Evolutionary conservation across 352 stramenopile genomes (phyloP), one percentile per base, ranked within the genome.

Genomic region (Phytophthora foliorum): DNA sequence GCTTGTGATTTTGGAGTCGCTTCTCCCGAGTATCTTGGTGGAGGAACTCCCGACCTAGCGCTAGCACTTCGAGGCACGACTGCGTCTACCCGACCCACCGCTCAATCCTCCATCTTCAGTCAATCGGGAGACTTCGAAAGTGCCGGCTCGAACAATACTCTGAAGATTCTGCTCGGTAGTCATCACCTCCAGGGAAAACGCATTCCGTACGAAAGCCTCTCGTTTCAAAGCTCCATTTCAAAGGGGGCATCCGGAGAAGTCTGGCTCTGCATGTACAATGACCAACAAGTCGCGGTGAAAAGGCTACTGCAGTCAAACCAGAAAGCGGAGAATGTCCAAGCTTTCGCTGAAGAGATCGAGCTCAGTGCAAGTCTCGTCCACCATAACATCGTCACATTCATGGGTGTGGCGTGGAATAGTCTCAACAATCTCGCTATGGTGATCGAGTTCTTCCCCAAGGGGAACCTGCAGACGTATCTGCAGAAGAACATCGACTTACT

Each of bases 291-390:
- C 0, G 81, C 78, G 0, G 68, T 77, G 21, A 88, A 90, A 69
- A 69, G 75, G 7, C 42, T 87, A 17, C 27, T 73, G 10, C 67
- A 77, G 32, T 55, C 51, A n/a, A 77, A 75, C 10, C 57, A 64
- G 8, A 80, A 74, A n/a, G 65, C 69, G 3, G 67, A 72, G 13
- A 67, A 71, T n/a, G 59, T 82, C 3, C 38, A 75, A 29, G 58
- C 63, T 1, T 87, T 91, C 29, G 51, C 82, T 13, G 72, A 74
- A 17, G 83, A 91, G 63, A 89, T 91, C 56, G 72, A 86, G 36
- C 69, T 91, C 11, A 84, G 67, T 4, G 77, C 83, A 13, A 75
- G 65, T 29, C 53, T 91, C 29, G 57, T 74, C 8, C 83, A 91
- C 56, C 72, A 72, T 0, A 81, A 89, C 56, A 67, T 91, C 25